Evolutionary conservation across 805 yeast species (phyloP).

Genomic region (Brettanomyces bruxellensis): DNA sequence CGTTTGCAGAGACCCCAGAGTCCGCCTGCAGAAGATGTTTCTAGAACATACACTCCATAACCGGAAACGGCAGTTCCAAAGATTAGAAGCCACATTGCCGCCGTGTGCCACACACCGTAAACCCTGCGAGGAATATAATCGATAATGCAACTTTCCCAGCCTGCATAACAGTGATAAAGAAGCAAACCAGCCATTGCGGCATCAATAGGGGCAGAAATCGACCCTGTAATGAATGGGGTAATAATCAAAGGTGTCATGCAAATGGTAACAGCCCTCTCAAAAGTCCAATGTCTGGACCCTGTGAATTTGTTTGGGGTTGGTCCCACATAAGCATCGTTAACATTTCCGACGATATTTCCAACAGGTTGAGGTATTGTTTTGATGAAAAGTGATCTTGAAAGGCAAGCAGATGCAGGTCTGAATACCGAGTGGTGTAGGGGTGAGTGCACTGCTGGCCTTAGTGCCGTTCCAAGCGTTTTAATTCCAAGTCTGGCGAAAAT

Average conservation of each 20-base stretch:
- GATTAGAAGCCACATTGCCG: conserved; percentile 50
- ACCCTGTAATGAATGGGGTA: conserved; percentile 51
- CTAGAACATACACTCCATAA: conserved; percentile 65
- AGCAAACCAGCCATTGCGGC: conserved; percentile 45
- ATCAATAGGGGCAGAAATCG: conserved; percentile 47
- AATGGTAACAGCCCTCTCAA: conserved; percentile 52
- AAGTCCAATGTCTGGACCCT: conserved; percentile 71
- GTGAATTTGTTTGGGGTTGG: conserved; percentile 47
- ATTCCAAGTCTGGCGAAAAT: too few species aligned
- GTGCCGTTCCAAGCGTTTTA: not conserved
- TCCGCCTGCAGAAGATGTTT: conserved; percentile 59
- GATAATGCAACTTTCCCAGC: conserved; percentile 67
- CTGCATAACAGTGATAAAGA: conserved; percentile 58
- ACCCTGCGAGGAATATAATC: conserved; percentile 74
- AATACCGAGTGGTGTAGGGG: not conserved
- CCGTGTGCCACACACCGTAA: conserved; percentile 54
- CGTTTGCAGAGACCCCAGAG: conserved; percentile 34
- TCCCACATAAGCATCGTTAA: conserved; percentile 60
- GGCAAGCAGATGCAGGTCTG: not conserved
- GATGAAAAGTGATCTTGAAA: not conserved
- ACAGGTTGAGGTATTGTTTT: conserved; percentile 48
- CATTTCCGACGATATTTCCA: conserved; percentile 62
- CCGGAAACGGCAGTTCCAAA: conserved; percentile 57
- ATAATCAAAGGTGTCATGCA: conserved; percentile 56
- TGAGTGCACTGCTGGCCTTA: not conserved